Percentiles rank a stretch among this genome's conserved stretches.
phyloP scores from a whole-genome alignment of 495 filamentous ascomycete genomes.

The Talaromyces stipitatus region DNA sequence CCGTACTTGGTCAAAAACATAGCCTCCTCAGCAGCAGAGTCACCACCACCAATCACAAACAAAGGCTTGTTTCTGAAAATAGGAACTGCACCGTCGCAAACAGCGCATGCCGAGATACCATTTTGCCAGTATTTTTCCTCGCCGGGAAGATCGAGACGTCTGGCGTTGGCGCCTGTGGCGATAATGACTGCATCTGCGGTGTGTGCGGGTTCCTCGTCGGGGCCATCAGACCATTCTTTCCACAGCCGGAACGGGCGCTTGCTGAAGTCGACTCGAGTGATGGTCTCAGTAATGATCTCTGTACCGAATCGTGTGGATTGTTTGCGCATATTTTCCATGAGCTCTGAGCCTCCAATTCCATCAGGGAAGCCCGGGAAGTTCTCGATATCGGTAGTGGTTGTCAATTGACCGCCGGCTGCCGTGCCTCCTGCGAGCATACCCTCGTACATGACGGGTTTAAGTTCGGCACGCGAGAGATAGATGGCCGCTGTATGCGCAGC shows the following conservation, averaged over 20 bases:
- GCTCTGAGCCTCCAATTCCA: constrained; percentile 71
- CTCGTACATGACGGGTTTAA: constrained; percentile 87
- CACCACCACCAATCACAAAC: constrained; percentile 92
- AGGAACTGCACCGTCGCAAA: constrained; percentile 94
- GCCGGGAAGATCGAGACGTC: constrained; percentile 72
- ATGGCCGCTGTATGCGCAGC: constrained; percentile 95
- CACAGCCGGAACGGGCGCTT: constrained; percentile 86
- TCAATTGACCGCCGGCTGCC: constrained; percentile 91
- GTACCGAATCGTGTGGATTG: constrained; percentile 92
- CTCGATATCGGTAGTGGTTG: constrained; percentile 96
- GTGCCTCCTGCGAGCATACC: constrained; percentile 97
- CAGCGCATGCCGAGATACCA: constrained; percentile 92
- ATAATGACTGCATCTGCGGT: constrained; percentile 91
- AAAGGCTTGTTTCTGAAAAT: constrained; percentile 96
- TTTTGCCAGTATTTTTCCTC: constrained; percentile 96
- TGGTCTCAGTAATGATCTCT: constrained; percentile 83
- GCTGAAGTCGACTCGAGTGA: constrained; percentile 79
- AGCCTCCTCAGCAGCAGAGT: constrained; percentile 95
- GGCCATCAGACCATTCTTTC: constrained; percentile 72
- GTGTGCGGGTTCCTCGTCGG: constrained; percentile 52
- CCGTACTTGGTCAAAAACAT: constrained; percentile 98
- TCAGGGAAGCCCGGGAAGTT: constrained; percentile 94
- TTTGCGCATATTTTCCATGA: constrained; percentile 93
- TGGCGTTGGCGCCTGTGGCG: constrained; percentile 88
- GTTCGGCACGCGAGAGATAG: constrained; percentile 88